Percentiles rank a stretch among this genome's conserved stretches.
Conservation (phyloP, 192 early-diverging fungal species). For the Podila horticola region DNA sequence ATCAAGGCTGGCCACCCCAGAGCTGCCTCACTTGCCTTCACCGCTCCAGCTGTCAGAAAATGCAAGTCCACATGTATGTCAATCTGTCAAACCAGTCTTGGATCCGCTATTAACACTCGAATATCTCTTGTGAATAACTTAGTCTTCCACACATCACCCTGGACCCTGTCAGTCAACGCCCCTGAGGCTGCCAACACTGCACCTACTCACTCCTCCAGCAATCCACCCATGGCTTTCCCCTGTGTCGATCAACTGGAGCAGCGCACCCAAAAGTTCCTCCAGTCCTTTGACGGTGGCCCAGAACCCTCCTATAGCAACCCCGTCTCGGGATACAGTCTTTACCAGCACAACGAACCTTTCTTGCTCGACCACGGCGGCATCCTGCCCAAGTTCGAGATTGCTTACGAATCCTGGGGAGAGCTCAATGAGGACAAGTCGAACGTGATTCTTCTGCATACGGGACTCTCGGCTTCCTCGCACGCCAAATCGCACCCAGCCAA, state of each 20-base stretch:
- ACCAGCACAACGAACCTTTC: slow-evolving; percentile 73
- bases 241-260: slow-evolving; percentile 75
- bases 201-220: slow-evolving; percentile 51
- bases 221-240: slow-evolving; percentile 77
- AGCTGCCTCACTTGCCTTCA: slow-evolving; percentile 21
- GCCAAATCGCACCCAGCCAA: slow-evolving; percentile 89
- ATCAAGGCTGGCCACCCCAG: slow-evolving; percentile 13
- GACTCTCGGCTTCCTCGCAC: slow-evolving; percentile 90
- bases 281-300: slow-evolving; percentile 75
- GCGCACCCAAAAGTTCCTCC: slow-evolving; percentile 59
- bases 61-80: not conserved
- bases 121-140: not conserved
- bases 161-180: slow-evolving; percentile 28
- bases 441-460: slow-evolving; percentile 95
- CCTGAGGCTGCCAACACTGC: slow-evolving; percentile 4
- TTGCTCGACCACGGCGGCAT: slow-evolving; percentile 84
- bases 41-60: slow-evolving; percentile 25
- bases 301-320: slow-evolving; percentile 87
- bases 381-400: slow-evolving; percentile 81
- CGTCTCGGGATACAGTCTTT: slow-evolving; percentile 78
- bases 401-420: slow-evolving; percentile 97
- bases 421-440: slow-evolving; percentile 85
- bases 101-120: not conserved
- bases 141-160: slow-evolving; percentile 44
- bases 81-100: not conserved